Base-by-base conservation (phyloP, 2,329 filamentous ascomycete genomes). In the Pyrenophora seminiperda region DNA sequence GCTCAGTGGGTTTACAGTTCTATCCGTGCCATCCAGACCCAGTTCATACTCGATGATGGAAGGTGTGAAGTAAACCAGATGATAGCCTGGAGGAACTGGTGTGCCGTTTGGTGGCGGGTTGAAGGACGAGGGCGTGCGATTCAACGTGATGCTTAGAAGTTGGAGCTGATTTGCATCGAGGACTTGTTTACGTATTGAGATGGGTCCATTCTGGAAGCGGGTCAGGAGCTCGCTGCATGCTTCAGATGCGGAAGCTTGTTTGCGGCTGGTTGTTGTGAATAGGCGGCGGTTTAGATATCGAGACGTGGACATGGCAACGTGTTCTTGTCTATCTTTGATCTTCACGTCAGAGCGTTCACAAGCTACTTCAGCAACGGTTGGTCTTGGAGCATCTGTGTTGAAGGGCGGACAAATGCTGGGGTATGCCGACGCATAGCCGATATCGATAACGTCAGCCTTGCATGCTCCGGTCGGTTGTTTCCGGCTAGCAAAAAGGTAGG, bases 21-120 rank as follows among this genome's bases (percentile, higher is more conserved):
- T 79, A 69, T 97, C 93, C 1, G 92, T 95, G 48, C 93, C 93
- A 75, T 97, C 94, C 1, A 83, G 77, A 11, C 90, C 81, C 31
- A 97, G 81, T 31, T 79, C 68, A 4, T 81, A 83, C 29, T 84
- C 77, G 1, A 83, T 76, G 17, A 88, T 79, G 58, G 86, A 83
- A 11, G 90, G 84, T 41, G 91, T 91, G 74, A 96, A 97, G 77
- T 96, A 95, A 54, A 93, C 85, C 14, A 97, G 81, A 71, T 97
- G 92, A 71, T 95, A 87, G 19, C 87, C 89, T 20, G 83, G 81
- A 0, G 87, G 87, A 3, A 89, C 44, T 14, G 68, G 67, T 6
- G 65, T 68, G 11, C 69, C 68, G 10, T 57, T 29, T 40, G 44
- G 43, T 5, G 66, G 66, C 10, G 56, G 42, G 6, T 42, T 49